Conservation (phyloP, 179 eudicot genomes). For the Beta macrorhiza region DNA sequence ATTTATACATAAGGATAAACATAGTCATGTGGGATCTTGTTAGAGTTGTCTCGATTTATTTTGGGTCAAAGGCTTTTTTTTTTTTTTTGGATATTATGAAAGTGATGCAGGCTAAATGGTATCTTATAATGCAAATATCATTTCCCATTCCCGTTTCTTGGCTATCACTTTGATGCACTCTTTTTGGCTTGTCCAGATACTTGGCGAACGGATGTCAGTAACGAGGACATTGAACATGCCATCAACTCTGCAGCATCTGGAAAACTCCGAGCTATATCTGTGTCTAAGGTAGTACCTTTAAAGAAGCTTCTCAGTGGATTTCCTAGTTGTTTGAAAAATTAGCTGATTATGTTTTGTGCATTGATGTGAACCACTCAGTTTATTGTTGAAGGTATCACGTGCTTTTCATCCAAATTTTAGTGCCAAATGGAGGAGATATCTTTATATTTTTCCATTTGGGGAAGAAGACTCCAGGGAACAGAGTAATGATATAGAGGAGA, state of each 20-base stretch:
- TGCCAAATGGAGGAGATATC: constrained; percentile 94
- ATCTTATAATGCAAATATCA: neutral
- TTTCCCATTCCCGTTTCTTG: neutral
- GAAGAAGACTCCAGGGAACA: constrained; percentile 38
- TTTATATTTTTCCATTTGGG: constrained; percentile 76
- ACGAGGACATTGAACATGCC: constrained; percentile 57
- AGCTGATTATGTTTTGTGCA: constrained; percentile 6
- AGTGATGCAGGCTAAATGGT: neutral
- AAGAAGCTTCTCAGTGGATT: neutral
- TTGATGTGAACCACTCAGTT: constrained; percentile 15
- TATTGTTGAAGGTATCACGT: constrained; percentile 66
- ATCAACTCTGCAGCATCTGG: constrained; percentile 60
- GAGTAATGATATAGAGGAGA: constrained; percentile 25
- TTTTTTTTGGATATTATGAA: neutral
- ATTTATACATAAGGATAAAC: too few relatives aligned
- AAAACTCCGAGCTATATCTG: constrained; percentile 63
- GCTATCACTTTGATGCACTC: constrained; percentile 16
- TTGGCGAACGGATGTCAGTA: constrained; percentile 85
- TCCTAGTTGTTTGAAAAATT: neutral
- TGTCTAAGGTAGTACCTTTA: constrained; percentile 51
- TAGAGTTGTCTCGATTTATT: neutral
- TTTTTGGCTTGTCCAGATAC: constrained; percentile 52
- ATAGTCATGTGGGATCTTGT: too few relatives aligned
- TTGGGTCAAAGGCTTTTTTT: neutral
- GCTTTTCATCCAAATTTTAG: constrained; percentile 91